A percentile compares a stretch with the other conserved stretches of the same genome.
Evolutionary conservation across 2,329 filamentous ascomycete species (phyloP).

Genomic region (Ophiosphaerella narmari): DNA sequence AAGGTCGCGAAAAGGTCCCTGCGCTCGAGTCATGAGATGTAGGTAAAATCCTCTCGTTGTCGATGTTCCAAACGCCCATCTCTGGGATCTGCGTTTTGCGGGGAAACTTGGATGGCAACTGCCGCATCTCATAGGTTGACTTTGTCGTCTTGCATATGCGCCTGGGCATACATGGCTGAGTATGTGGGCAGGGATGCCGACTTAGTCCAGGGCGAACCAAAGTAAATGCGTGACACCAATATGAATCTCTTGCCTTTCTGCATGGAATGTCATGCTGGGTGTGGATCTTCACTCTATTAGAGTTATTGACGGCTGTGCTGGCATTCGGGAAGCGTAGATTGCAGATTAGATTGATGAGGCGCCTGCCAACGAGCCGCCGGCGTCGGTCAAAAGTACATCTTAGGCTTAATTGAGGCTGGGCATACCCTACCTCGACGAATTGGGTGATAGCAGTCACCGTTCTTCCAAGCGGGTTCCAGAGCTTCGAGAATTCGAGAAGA

Average conservation of each 20-base stretch:
- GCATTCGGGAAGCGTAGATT: constrained; percentile 18
- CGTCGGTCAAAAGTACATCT: constrained; percentile 31
- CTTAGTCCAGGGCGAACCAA: constrained; percentile 4
- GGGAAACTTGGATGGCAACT: constrained; percentile 18
- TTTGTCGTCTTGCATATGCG: constrained; percentile 8
- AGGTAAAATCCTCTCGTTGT: constrained; percentile 1
- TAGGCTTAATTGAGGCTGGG: constrained; percentile 41
- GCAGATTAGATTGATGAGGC: constrained; percentile 25
- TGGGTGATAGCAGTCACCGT: constrained; percentile 23
- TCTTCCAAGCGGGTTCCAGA: constrained; percentile 39
- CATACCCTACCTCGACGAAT: constrained; percentile 23
- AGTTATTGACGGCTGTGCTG: constrained; percentile 30
- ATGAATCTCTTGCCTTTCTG: constrained; percentile 7
- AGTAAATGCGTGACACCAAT: constrained; percentile 8
- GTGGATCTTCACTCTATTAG: constrained; percentile 36
- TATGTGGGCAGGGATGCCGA: constrained; percentile 2
- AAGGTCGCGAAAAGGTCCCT: constrained; percentile 1
- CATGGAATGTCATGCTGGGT: constrained; percentile 22
- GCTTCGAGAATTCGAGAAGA: constrained; percentile 18
- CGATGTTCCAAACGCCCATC: constrained; percentile 2
- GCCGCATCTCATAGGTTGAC: constrained; percentile 10
- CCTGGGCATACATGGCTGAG: not conserved
- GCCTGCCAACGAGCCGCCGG: constrained; percentile 21
- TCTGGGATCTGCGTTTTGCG: constrained; percentile 17
- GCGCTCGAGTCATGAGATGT: constrained; percentile 13